These are phyloP conservation scores for Haplosporangium gracile DNA, from an alignment of 192 early-diverging fungal genomes.

Conservation along the genomic window DNA sequence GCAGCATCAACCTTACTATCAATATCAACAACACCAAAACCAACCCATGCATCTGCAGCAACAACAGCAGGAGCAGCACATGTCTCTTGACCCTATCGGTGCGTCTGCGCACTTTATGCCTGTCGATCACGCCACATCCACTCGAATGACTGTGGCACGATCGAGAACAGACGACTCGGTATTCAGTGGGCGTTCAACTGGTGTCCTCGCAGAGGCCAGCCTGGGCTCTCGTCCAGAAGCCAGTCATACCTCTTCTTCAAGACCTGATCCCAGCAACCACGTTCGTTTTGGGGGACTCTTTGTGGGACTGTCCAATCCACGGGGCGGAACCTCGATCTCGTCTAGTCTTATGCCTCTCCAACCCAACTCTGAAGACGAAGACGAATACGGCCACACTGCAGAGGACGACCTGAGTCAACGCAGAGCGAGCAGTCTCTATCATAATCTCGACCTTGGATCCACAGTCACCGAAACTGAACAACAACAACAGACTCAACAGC, in stretches of 20 bases:
- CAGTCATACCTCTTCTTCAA: background rate
- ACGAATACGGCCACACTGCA: background rate
- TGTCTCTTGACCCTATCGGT: background rate
- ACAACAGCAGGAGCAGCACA: background rate
- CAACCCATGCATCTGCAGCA: too few species aligned
- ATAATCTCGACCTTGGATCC: background rate
- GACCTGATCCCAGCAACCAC: constrained; percentile 5
- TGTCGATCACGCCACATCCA: background rate
- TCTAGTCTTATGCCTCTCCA: constrained; percentile 32
- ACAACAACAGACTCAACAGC: background rate
- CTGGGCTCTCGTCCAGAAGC: constrained; percentile 5
- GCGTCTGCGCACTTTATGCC: background rate
- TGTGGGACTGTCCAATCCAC: constrained; percentile 14
- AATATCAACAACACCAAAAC: background rate
- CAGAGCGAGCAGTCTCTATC: background rate
- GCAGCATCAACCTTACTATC: background rate
- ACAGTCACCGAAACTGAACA: background rate
- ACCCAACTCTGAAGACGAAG: constrained; percentile 33
- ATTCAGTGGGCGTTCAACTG: background rate
- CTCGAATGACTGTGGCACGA: background rate
- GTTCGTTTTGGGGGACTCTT: background rate
- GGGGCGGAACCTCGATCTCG: constrained; percentile 29
- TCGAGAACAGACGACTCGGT: background rate
- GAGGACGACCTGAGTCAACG: constrained; percentile 11
- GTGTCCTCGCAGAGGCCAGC: background rate